Conservation (phyloP, 2,329 filamentous ascomycete species). For the Xylariaceae sp. region DNA sequence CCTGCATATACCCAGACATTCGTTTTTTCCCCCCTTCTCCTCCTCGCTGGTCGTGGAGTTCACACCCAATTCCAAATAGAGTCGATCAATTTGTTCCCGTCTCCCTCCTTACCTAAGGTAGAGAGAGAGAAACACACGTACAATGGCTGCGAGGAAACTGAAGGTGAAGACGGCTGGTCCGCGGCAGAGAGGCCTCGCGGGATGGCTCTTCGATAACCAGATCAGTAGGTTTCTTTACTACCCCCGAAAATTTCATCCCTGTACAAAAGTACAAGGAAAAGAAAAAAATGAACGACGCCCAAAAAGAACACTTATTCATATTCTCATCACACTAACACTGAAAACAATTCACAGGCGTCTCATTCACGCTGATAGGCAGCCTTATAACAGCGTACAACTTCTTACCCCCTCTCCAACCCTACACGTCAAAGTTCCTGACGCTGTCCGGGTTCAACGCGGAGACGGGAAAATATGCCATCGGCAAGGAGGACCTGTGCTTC, state of each 20-base stretch:
- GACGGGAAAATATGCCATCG: conserved; percentile 67
- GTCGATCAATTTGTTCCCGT: too few relatives aligned
- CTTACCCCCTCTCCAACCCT: conserved; percentile 69
- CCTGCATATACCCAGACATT: too few relatives aligned
- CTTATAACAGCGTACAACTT: conserved; percentile 73
- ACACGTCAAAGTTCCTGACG: conserved; percentile 78
- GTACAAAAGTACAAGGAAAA: neutral
- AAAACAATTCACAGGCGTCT: conserved; percentile 56
- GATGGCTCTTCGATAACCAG: conserved; percentile 16
- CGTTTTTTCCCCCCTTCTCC: too few relatives aligned
- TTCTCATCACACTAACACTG: conserved; percentile 11
- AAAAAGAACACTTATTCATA: too few relatives aligned
- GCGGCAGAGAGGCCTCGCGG: conserved; percentile 7
- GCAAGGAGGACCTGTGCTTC: conserved; percentile 72
- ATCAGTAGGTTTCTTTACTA: conserved; percentile 12
- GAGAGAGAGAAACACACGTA: neutral
- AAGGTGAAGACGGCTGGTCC: conserved; percentile 6
- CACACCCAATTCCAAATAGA: neutral
- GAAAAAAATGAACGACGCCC: too few relatives aligned
- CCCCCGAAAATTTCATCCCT: neutral
- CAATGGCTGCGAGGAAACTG: conserved; percentile 10
- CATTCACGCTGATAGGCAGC: conserved; percentile 74
- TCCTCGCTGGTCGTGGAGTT: neutral
- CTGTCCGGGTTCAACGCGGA: conserved; percentile 74
- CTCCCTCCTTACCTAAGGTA: too few relatives aligned